Base-by-base conservation (phyloP, 2,329 filamentous ascomycete genomes). In the Stagonosporopsis rhizophila region DNA sequence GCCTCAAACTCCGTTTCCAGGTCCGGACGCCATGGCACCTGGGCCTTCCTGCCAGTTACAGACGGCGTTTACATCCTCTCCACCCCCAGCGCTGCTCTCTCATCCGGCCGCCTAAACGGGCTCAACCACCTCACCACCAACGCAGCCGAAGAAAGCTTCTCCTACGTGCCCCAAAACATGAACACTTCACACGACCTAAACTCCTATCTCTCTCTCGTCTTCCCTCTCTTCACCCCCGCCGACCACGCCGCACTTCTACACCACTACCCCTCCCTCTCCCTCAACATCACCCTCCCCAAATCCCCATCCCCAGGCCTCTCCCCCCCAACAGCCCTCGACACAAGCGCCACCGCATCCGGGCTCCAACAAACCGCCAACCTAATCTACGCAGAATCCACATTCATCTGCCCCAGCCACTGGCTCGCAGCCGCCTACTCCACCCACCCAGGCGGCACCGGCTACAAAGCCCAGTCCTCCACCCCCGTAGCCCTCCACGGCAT, bases 341-440 rank as follows among this genome's bases (percentile, higher is more conserved):
- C 82, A 37, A 82, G 80, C 19, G 74, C 76, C 27, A 77, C 78
- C 30, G 82, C 75, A 1, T 80, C 78, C 1, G 84, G 84, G 22
- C 82, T 84, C 64, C 83, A 85, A 59, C 83, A 87, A 62, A 78
- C 80, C 23, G 81, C 78, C 6, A 52, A 67, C 45, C 82, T 83
- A 63, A 79, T 86, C 41, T 83, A 82, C 59, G 81, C 79, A 38
- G 84, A 87, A 64, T 75, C 79, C 0, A 82, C 81, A 2, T 85
- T 85, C 58, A 75, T 82, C 30, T 87, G 84, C 65, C 80, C 83
- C 0, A 78, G 79, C 0, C 85, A 85, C 68, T 86, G 83, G 83
- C 70, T 85, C 49, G 79, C 81, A 1, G 75, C 81, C 38, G 81
- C 80, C 1, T 85, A 65, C 55, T 60, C 56, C 44, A 17, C 48